phyloP scores from a whole-genome alignment of 192 early-diverging fungal species.

The Coemansia javaensis region DNA sequence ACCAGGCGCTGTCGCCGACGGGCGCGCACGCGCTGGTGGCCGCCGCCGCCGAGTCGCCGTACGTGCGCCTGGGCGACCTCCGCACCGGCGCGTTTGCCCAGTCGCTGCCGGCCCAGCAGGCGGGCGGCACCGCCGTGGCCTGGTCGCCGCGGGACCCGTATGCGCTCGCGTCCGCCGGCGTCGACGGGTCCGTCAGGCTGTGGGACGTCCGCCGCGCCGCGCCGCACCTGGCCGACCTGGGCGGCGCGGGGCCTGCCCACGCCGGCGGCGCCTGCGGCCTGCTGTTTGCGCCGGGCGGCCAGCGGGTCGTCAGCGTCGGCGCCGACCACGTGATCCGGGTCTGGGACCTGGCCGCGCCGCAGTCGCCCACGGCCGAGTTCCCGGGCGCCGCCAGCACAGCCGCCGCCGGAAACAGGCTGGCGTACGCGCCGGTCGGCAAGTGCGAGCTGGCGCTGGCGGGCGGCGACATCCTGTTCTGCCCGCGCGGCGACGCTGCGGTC shows the following conservation, averaged over 20 bases:
- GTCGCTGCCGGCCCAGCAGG: slow-evolving; percentile 55
- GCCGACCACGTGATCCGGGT: slow-evolving; percentile 60
- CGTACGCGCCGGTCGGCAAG: not conserved
- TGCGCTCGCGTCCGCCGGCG: slow-evolving; percentile 71
- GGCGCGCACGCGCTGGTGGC: slow-evolving; percentile 73
- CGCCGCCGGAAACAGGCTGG: not conserved
- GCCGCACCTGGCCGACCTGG: slow-evolving; percentile 59
- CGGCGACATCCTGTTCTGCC: slow-evolving; percentile 53
- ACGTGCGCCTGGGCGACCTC: slow-evolving; percentile 78
- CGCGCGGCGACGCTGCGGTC: slow-evolving; percentile 53
- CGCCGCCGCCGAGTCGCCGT: slow-evolving; percentile 60
- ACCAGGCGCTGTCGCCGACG: slow-evolving; percentile 72
- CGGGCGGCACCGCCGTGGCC: slow-evolving; percentile 53
- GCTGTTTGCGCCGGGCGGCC: slow-evolving; percentile 58
- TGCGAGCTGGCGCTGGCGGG: slow-evolving; percentile 29
- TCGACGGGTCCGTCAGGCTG: slow-evolving; percentile 62
- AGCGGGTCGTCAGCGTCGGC: slow-evolving; percentile 54
- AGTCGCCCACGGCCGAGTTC: not conserved
- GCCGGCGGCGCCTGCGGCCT: slow-evolving; percentile 61
- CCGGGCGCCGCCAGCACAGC: too few species aligned
- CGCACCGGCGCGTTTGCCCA: slow-evolving; percentile 30
- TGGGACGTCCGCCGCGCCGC: slow-evolving; percentile 85
- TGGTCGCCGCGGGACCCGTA: slow-evolving; percentile 77
- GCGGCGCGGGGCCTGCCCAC: slow-evolving; percentile 50
- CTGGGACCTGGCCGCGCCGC: slow-evolving; percentile 45